Evolutionary conservation across 148 eudicot genomes (phyloP).

Genomic region (Fagopyrum esculentum): DNA sequence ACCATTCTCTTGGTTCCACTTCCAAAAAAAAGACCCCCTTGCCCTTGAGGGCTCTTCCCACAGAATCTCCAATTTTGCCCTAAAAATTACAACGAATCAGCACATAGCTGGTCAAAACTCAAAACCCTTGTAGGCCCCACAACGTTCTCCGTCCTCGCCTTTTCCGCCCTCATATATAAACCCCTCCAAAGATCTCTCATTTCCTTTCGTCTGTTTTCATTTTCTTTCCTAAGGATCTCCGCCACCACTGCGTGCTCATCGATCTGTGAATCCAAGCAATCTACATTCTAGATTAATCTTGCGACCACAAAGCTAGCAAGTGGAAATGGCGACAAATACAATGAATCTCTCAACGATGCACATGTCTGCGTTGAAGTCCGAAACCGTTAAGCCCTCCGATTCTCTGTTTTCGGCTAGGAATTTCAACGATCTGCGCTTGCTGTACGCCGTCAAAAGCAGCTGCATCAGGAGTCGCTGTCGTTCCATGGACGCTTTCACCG

Average conservation of each 20-base stretch:
- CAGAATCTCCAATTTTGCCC: not conserved
- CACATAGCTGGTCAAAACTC: not conserved
- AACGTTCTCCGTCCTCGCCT: not conserved
- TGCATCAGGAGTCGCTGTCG: constrained; percentile 20
- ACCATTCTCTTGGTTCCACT: too few relatives aligned
- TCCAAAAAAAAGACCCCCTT: too few relatives aligned
- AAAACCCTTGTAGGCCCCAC: constrained; percentile 2
- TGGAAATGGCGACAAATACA: constrained; percentile 28
- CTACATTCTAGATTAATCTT: not conserved
- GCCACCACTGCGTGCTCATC: not conserved
- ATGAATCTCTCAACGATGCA: constrained; percentile 28
- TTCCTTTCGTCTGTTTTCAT: not conserved
- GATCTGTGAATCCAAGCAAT: not conserved
- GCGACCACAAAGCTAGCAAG: not conserved
- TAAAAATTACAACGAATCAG: not conserved
- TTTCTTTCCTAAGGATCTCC: constrained; percentile 17
- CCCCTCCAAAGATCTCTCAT: not conserved
- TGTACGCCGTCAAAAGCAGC: not conserved
- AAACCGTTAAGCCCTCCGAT: constrained; percentile 18
- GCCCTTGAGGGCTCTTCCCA: too few relatives aligned
- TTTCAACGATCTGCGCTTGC: constrained; percentile 19
- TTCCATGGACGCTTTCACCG: constrained; percentile 20
- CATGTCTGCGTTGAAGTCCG: constrained; percentile 26
- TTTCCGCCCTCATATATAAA: constrained; percentile 9
- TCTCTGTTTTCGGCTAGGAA: constrained; percentile 28